Conservation (phyloP, 768 basidiomycete species). For the Trichaptum fuscoviolaceum region DNA sequence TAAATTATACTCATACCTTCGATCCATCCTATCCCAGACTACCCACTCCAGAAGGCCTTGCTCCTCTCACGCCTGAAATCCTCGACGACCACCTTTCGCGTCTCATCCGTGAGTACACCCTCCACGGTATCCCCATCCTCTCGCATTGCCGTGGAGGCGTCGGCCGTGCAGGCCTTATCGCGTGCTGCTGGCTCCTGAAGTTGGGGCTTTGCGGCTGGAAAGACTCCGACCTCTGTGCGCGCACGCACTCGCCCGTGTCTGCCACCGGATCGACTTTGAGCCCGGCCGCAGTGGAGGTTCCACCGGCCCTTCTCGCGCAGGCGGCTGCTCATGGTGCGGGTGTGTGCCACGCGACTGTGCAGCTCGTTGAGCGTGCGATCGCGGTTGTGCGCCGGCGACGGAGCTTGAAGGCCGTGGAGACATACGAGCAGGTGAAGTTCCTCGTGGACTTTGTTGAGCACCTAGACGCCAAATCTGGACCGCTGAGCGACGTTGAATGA, state of each 20-base stretch:
- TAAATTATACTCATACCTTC: conserved; percentile 6
- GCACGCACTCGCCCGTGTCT: conserved; percentile 2
- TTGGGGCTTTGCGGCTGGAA: conserved; percentile 84
- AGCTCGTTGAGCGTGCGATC: conserved; percentile 70
- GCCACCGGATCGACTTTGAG: neutral
- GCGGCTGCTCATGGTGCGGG: neutral
- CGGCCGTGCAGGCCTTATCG: conserved; percentile 87
- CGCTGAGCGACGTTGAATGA: neutral
- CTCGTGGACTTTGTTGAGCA: conserved; percentile 71
- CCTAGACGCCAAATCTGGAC: conserved; percentile 23
- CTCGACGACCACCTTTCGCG: conserved; percentile 64
- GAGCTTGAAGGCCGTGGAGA: conserved; percentile 90
- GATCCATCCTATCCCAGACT: conserved; percentile 42
- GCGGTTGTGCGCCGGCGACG: conserved; percentile 66
- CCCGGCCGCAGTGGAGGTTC: neutral
- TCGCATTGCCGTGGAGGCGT: conserved; percentile 94
- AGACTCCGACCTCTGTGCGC: conserved; percentile 16
- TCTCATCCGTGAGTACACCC: conserved; percentile 67
- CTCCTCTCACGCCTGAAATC: conserved; percentile 52
- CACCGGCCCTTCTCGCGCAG: neutral
- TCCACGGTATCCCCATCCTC: conserved; percentile 64
- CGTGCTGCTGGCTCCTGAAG: conserved; percentile 89
- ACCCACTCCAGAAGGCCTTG: conserved; percentile 86
- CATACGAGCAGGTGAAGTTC: conserved; percentile 87
- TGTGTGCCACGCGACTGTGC: conserved; percentile 39